These are phyloP conservation scores for Aureobasidium sp. DNA, from an alignment of 2,329 filamentous ascomycete species.

Conservation along the genomic window DNA sequence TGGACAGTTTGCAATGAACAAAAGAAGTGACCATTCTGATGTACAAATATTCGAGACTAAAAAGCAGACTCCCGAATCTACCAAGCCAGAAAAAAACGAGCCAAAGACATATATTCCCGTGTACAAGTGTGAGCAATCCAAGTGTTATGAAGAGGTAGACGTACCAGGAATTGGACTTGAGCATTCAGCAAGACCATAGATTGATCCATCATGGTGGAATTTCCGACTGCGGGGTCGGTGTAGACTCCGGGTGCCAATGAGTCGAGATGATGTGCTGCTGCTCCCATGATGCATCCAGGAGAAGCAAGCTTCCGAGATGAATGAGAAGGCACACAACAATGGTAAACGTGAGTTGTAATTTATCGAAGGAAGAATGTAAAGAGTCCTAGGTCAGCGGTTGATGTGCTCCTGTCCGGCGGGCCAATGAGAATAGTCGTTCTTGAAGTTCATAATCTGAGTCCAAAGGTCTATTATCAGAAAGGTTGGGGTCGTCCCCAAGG, in stretches of 20 bases:
- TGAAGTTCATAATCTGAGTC: slow-evolving; percentile 16
- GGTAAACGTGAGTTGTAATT: not conserved
- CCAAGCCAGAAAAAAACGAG: not conserved
- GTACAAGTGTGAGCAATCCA: slow-evolving; percentile 13
- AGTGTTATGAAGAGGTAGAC: slow-evolving; percentile 27
- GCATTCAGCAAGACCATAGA: slow-evolving; percentile 42
- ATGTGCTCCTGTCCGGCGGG: slow-evolving; percentile 41
- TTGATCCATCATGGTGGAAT: slow-evolving; percentile 30
- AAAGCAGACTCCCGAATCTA: not conserved
- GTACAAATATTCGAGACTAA: not conserved
- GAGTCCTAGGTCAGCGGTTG: slow-evolving; percentile 30
- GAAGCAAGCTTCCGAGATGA: not conserved
- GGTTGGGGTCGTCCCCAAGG: not conserved
- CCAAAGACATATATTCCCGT: not conserved
- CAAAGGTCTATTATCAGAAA: not conserved
- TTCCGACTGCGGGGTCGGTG: not conserved
- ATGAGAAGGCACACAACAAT: not conserved
- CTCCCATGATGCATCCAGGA: not conserved
- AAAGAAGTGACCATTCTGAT: not conserved
- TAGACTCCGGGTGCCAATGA: too few relatives aligned
- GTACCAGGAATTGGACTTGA: slow-evolving; percentile 44
- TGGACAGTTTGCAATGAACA: not conserved
- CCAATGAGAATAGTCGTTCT: slow-evolving; percentile 27
- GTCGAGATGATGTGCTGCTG: not conserved
- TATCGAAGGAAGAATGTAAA: not conserved